Percentiles rank a stretch among this genome's conserved stretches.
Conservation (phyloP, 1,284 basidiomycete species). For the Ceratobasidium sp. region DNA sequence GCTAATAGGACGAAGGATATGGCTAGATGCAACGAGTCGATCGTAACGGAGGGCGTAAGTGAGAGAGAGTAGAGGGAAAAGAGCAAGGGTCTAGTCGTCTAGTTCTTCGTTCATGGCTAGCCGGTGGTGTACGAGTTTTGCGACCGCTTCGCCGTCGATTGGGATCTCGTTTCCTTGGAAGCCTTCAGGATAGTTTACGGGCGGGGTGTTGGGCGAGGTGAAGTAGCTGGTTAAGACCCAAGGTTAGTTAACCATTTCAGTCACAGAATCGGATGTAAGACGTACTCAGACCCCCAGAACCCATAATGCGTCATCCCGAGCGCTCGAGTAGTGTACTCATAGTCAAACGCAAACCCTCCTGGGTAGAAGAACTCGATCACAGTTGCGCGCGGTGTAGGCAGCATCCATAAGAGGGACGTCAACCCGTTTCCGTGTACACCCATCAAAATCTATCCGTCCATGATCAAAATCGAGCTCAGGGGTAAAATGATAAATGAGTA, state of each 20-base stretch:
- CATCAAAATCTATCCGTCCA: constrained; percentile 70
- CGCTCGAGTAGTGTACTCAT: constrained; percentile 78
- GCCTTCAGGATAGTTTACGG: constrained; percentile 58
- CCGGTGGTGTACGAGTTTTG: constrained; percentile 44
- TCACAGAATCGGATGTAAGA: not conserved
- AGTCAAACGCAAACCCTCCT: constrained; percentile 82
- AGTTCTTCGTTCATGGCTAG: constrained; percentile 42
- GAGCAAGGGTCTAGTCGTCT: constrained; percentile 28
- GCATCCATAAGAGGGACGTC: constrained; percentile 83
- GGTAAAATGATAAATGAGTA: constrained; percentile 35
- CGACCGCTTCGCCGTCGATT: constrained; percentile 52
- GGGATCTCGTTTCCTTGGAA: constrained; percentile 64
- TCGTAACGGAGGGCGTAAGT: constrained; percentile 15
- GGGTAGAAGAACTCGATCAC: constrained; percentile 88
- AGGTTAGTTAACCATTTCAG: constrained; percentile 20
- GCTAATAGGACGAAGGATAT: constrained; percentile 17
- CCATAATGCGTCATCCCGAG: constrained; percentile 81
- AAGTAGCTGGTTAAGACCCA: constrained; percentile 17
- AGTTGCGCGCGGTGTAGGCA: constrained; percentile 71
- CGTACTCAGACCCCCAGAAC: constrained; percentile 82
- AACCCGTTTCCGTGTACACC: constrained; percentile 87
- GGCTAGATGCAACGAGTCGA: not conserved
- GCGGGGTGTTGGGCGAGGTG: constrained; percentile 43
- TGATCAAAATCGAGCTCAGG: not conserved
- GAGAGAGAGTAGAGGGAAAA: constrained; percentile 4